A percentile compares a stretch with the other conserved stretches of the same genome.
phyloP scores from a whole-genome alignment of 352 stramenopile genomes.

The Thraustochytrium striatum region DNA sequence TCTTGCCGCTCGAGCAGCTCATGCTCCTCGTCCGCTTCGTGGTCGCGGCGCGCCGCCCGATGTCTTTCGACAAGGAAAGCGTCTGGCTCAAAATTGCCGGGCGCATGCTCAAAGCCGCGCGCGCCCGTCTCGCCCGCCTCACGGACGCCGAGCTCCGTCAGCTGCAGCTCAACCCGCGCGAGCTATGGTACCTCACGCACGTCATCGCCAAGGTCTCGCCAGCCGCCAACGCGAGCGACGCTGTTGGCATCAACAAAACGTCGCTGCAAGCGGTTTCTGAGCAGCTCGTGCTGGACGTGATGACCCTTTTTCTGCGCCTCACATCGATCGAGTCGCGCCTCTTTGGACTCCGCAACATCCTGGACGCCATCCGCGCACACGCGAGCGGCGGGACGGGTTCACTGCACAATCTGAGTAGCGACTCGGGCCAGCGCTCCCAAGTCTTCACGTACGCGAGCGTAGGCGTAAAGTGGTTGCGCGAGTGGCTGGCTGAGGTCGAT shows the following conservation, averaged over 20 bases:
- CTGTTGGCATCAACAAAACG: background rate
- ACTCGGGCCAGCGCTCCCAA: background rate
- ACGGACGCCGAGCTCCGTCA: conserved; percentile 10
- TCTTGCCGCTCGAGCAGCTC: background rate
- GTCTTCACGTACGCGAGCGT: background rate
- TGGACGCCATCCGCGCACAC: conserved; percentile 3
- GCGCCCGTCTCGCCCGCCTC: background rate
- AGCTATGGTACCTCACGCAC: background rate
- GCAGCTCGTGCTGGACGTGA: conserved; percentile 11
- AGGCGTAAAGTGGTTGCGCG: conserved; percentile 36
- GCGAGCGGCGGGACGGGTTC: background rate
- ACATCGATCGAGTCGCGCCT: conserved; percentile 30
- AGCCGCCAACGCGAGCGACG: background rate
- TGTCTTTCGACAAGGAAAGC: background rate
- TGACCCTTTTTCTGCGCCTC: conserved; percentile 30
- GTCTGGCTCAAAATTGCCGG: background rate
- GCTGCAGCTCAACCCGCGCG: background rate
- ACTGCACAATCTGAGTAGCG: background rate
- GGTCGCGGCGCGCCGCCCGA: background rate
- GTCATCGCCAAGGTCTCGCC: background rate
- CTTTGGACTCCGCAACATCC: conserved; percentile 41
- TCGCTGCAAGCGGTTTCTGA: background rate
- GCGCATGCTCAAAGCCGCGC: background rate
- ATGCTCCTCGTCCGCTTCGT: conserved; percentile 3
- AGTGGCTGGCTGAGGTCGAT: background rate